Base-by-base conservation (phyloP, 306 rosid species). In the Gynostemma pentaphyllum region DNA sequence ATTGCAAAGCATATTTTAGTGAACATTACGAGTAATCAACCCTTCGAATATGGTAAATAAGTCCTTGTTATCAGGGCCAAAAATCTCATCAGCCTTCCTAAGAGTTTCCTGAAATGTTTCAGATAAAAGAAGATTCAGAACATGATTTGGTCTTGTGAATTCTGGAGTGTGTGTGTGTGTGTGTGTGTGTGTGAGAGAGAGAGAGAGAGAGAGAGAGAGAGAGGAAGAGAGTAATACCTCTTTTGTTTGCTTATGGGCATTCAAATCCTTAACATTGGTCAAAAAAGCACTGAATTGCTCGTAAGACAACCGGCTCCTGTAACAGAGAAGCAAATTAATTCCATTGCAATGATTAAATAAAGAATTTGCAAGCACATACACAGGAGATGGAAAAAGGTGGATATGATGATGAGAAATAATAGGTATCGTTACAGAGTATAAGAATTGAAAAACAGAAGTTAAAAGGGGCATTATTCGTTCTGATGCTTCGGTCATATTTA, bases 241-340 rank as follows among this genome's bases (percentile, higher is more conserved):
- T 77, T 82, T 88, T 47, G 95, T 82, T 78, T 81, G 88, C 75
- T 88, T 94, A 66, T 86, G 95, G 73, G 90, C 77, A 78, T 94
- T 94, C 72, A 92, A 78, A 75, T 86, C 97, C 83, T 92, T 92
- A 5, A 94, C 99, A 80, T 81, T 94, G 55, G 94, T 80, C 52
- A 94, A 76, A 75, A 94, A 94, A 68, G 97, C 90, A 71, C 99
- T 86, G 77, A 94, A 94, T 73, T 88, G 97, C 82, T 88, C 97
- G 47, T 86, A 88, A 22, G 96, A 85, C 81, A 92, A 70, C 32
- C 99, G 99, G 71, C 86, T 84, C 96, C 99, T 92, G 72, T 39
- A 71, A 30, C 21, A 68, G 28, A 32, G 32, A 12, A 64, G 32
- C 46, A 18, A 37, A 18, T 16, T 49, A 42, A 9, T 21, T 48